Conservation (phyloP, 2,329 filamentous ascomycete genomes). For the Phialophora macrospora region DNA sequence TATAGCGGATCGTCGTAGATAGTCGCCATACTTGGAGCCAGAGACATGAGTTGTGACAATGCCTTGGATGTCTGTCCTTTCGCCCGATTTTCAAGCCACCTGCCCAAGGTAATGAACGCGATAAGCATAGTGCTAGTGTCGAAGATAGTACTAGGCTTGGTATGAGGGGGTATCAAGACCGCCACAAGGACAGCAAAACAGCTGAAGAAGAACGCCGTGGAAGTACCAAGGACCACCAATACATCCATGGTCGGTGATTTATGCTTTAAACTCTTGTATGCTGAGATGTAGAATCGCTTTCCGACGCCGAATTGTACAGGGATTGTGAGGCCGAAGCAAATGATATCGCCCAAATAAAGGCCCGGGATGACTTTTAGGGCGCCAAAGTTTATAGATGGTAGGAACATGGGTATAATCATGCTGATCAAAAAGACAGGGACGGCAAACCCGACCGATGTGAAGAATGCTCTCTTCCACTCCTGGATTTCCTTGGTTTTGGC, state of each 20-base stretch:
- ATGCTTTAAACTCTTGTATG: constrained; percentile 92
- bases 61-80: constrained; percentile 97
- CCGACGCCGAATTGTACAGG: constrained; percentile 97
- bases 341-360: constrained; percentile 83
- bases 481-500: constrained; percentile 96
- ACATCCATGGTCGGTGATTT: constrained; percentile 97
- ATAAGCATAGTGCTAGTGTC: constrained; percentile 99
- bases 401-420: constrained; percentile 91
- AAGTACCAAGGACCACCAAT: constrained; percentile 89
- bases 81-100: constrained; percentile 89
- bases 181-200: constrained; percentile 84
- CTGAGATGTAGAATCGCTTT: constrained; percentile 88
- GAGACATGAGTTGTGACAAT: constrained; percentile 89
- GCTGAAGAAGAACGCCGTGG: constrained; percentile 95
- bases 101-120: constrained; percentile 88
- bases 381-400: constrained; percentile 78
- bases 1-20: constrained; percentile 96
- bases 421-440: constrained; percentile 88
- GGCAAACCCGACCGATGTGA: constrained; percentile 77
- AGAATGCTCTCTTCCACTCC: constrained; percentile 85
- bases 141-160: constrained; percentile 84
- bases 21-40: constrained; percentile 94
- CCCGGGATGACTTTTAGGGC: constrained; percentile 69
- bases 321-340: constrained; percentile 82
- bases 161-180: constrained; percentile 73